Base-by-base conservation (phyloP, 2,329 filamentous ascomycete genomes). In the Lasiodiplodia theobromae region DNA sequence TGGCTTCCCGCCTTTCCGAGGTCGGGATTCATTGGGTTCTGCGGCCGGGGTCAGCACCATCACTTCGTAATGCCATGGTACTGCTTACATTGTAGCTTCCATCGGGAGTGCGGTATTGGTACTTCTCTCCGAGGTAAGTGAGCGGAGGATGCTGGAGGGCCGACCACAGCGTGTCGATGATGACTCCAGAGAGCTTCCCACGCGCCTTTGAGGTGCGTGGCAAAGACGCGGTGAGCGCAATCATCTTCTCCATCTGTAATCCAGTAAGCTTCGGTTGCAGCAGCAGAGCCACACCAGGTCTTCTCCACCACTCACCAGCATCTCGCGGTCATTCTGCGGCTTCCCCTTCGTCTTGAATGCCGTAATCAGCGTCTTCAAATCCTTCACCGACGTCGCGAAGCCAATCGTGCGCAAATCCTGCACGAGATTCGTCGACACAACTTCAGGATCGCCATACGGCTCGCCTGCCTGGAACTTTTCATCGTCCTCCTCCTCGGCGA, bases 41-140 rank as follows among this genome's bases (percentile, higher is more conserved):
- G 62, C 8, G 31, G 21, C 3, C 0, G 0, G 0, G 1, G 16
- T 93, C 80, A 72, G 84, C 82, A 0, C 91, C 7, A 91, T 67
- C 87, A 84, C 71, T 87, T 84, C 6, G 89, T 86, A 1, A 1
- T 12, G 3, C 0, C 3, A 4, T 1, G 0, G 0, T 3, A 8
- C 8, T 6, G 37, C 73, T 93, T 93, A 82, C 71, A 71, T 93
- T 94, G 78, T 88, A 86, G 0, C 88, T 91, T 0, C 91, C 91
- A 80, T 94, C 91, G 0, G 91, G 86, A 64, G 85, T 86, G 16
- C 92, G 86, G 74, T 92, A 94, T 71, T 85, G 83, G 74, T 85
- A 90, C 68, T 90, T 81, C 8, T 89, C 77, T 49, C 81, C 82
- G 71, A 84, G 75, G 66, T 79, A 83, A 40, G 79, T 82, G 8